A percentile compares a stretch with the other conserved stretches of the same genome.
phyloP scores from a whole-genome alignment of 305 asterid genomes.

The Andrographis paniculata region DNA sequence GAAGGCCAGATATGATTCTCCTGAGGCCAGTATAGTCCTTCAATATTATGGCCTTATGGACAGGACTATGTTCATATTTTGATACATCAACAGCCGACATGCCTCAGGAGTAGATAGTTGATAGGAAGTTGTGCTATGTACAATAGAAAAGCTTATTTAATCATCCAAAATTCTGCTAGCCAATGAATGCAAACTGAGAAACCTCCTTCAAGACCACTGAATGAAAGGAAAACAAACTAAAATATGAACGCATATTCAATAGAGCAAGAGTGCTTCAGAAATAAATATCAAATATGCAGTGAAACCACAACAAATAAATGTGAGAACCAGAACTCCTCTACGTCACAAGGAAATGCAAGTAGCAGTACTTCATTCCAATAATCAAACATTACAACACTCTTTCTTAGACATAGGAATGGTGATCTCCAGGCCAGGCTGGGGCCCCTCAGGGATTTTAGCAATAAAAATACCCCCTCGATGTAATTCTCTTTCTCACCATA shows the following conservation, averaged over 20 bases:
- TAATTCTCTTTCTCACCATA: too few relatives aligned
- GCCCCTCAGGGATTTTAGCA: too few relatives aligned
- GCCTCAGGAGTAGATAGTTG: conserved; percentile 15
- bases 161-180: conserved; percentile 21
- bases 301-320: conserved; percentile 1
- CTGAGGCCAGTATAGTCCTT: conserved; percentile 69
- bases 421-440: too few relatives aligned
- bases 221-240: conserved; percentile 17
- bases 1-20: conserved; percentile 57
- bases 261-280: conserved; percentile 20
- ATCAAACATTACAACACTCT: conserved; percentile 23
- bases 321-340: not conserved
- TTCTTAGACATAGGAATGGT: too few relatives aligned
- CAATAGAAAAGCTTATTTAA: conserved; percentile 20
- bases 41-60: conserved; percentile 71
- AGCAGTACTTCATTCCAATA: conserved; percentile 18
- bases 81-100: conserved; percentile 70
- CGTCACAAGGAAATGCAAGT: too few relatives aligned
- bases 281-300: conserved; percentile 4
- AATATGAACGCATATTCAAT: too few relatives aligned
- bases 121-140: conserved; percentile 18
- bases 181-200: conserved; percentile 15
- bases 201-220: conserved; percentile 14
- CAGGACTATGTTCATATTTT: conserved; percentile 76
- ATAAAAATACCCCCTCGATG: too few relatives aligned